Evolutionary conservation across 2,329 filamentous ascomycete genomes (phyloP).

Genomic region (Penicillium sp.): DNA sequence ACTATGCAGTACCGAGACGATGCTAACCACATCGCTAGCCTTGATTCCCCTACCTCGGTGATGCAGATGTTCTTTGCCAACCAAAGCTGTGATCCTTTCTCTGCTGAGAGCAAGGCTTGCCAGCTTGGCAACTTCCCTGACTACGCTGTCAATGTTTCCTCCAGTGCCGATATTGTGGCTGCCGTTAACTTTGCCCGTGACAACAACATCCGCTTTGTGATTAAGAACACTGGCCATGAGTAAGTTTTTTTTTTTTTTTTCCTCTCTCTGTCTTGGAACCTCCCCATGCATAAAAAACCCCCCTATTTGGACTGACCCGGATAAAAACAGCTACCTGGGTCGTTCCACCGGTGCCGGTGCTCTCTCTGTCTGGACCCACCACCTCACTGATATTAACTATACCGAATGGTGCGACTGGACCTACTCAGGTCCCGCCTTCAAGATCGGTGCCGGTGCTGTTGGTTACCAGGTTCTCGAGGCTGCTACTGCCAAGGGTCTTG

Average conservation of each 20-base stretch:
- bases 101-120: slow-evolving; percentile 31
- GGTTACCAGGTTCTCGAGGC: slow-evolving; percentile 58
- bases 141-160: slow-evolving; percentile 46
- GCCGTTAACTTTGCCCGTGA: slow-evolving; percentile 52
- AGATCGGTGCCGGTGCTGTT: slow-evolving; percentile 60
- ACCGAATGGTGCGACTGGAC: slow-evolving; percentile 44
- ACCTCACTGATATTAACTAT: slow-evolving; percentile 39
- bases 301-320: not conserved
- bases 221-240: slow-evolving; percentile 53
- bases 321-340: slow-evolving; percentile 49
- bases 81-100: slow-evolving; percentile 42
- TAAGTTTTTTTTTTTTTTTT: slow-evolving; percentile 28
- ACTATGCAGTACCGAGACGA: not conserved
- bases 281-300: not conserved
- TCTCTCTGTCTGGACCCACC: slow-evolving; percentile 43
- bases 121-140: slow-evolving; percentile 39
- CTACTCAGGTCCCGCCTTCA: slow-evolving; percentile 60
- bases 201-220: slow-evolving; percentile 59
- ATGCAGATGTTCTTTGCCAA: slow-evolving; percentile 44
- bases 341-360: slow-evolving; percentile 66
- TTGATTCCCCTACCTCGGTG: slow-evolving; percentile 39
- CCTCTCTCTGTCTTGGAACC: not conserved
- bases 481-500: slow-evolving; percentile 54
- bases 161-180: slow-evolving; percentile 36
- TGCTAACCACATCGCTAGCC: slow-evolving; percentile 19